Evolutionary conservation across 1,284 basidiomycete genomes (phyloP).

Genomic region (Erythrobasidium hasegawianum): DNA sequence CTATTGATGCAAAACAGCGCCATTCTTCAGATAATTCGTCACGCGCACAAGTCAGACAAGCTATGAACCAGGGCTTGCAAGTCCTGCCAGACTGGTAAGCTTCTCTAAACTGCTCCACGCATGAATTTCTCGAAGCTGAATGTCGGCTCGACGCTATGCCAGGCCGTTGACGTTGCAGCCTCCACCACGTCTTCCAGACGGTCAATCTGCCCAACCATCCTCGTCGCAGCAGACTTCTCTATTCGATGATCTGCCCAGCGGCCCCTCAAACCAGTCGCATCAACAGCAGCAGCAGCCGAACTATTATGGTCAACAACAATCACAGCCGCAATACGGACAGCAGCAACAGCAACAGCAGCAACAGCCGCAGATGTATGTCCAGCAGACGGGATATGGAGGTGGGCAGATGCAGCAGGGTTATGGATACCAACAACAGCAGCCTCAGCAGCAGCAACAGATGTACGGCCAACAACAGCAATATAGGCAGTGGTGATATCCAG

Average conservation of each 20-base stretch:
- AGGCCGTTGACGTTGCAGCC: slow-evolving; percentile 29
- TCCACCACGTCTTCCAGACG: slow-evolving; percentile 23
- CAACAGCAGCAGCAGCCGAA: slow-evolving; percentile 8
- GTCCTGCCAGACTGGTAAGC: slow-evolving; percentile 32
- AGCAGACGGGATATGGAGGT: slow-evolving; percentile 11
- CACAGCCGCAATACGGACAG: no score
- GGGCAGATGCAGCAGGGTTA: slow-evolving; percentile 18
- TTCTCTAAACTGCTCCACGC: no score
- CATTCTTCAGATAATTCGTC: slow-evolving; percentile 30
- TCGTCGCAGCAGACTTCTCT: not conserved
- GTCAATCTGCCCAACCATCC: not conserved
- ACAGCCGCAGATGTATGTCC: slow-evolving; percentile 18
- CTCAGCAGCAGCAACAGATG: slow-evolving; percentile 31
- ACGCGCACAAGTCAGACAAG: slow-evolving; percentile 15
- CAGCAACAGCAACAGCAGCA: slow-evolving; percentile 6
- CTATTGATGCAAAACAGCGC: no score
- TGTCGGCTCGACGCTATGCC: no score
- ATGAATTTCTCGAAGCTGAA: no score
- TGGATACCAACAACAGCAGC: slow-evolving; percentile 16
- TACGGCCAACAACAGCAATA: slow-evolving; percentile 6
- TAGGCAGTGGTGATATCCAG: not conserved
- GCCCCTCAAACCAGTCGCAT: slow-evolving; percentile 8
- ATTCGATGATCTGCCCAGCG: not conserved
- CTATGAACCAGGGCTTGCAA: slow-evolving; percentile 27
- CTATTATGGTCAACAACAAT: slow-evolving; percentile 1